Conservation (phyloP, 2,329 filamentous ascomycete species). For the Mycogone perniciosa region DNA sequence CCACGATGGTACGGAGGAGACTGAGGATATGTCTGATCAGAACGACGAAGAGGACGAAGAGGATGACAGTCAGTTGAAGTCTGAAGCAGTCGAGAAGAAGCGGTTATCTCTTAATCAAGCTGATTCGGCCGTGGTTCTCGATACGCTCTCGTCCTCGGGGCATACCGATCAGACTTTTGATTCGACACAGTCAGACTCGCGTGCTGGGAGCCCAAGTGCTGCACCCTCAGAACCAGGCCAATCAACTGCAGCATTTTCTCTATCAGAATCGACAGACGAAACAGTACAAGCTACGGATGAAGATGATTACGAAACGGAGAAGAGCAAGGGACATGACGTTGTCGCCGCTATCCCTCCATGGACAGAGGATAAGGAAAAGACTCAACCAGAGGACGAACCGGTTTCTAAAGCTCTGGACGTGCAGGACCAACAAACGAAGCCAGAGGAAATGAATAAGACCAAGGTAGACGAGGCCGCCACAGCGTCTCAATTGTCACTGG, state of each 20-base stretch:
- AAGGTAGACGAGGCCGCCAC: neutral
- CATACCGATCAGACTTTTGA: constrained; percentile 42
- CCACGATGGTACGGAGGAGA: constrained; percentile 1
- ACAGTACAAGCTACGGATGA: constrained; percentile 39
- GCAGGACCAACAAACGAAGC: neutral
- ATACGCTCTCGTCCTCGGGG: constrained; percentile 34
- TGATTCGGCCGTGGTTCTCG: constrained; percentile 51
- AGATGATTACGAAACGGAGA: constrained; percentile 11
- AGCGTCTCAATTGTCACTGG: neutral
- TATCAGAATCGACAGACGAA: constrained; percentile 58
- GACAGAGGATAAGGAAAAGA: neutral
- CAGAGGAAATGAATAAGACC: neutral
- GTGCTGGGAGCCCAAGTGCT: constrained; percentile 49
- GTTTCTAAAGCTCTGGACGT: neutral
- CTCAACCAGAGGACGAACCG: neutral
- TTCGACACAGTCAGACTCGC: constrained; percentile 48
- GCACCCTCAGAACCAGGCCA: constrained; percentile 49
- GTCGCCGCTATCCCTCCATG: neutral
- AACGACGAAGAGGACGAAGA: constrained; percentile 17
- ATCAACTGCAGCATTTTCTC: constrained; percentile 57
- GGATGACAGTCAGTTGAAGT: constrained; percentile 16
- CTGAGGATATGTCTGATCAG: constrained; percentile 12
- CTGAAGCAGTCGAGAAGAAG: constrained; percentile 25
- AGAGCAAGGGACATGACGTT: constrained; percentile 5
- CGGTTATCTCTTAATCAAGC: constrained; percentile 38